Conservation (phyloP, 164 flowering plant species). For the Macadamia tetraphylla region DNA sequence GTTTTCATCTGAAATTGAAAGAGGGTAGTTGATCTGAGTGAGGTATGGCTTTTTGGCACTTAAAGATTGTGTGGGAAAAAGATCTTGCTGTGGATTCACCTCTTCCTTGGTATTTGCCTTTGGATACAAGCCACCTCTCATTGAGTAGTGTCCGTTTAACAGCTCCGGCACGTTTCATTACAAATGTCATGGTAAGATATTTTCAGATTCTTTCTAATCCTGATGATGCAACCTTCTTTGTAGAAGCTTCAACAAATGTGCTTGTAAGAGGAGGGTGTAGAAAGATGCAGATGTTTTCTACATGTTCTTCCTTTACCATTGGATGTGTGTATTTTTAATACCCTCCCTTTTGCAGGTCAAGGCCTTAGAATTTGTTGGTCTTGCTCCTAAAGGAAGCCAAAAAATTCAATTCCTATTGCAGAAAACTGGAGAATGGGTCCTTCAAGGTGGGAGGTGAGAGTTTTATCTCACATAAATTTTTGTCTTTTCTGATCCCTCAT, state of each 20-base stretch:
- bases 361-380: constrained; percentile 62
- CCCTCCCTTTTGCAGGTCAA: constrained; percentile 42
- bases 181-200: constrained; percentile 68
- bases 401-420: constrained; percentile 80
- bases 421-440: constrained; percentile 89
- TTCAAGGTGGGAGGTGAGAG: constrained; percentile 81
- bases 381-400: constrained; percentile 92
- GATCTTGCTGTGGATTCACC: constrained; percentile 81
- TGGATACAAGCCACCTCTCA: constrained; percentile 70
- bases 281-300: background rate
- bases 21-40: background rate
- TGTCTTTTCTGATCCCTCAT: background rate
- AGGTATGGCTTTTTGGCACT: constrained; percentile 4
- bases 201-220: background rate
- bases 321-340: background rate
- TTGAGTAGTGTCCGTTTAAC: constrained; percentile 78
- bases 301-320: background rate
- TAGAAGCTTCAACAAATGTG: too few species aligned
- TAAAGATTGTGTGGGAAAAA: constrained; percentile 82
- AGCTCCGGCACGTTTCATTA: constrained; percentile 68
- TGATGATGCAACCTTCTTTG: too few species aligned
- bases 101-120: constrained; percentile 89
- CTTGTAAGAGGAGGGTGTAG: too few species aligned
- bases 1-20: background rate
- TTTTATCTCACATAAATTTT: background rate